Conservation (phyloP, 306 rosid genomes). For the Crotalaria pallida region DNA sequence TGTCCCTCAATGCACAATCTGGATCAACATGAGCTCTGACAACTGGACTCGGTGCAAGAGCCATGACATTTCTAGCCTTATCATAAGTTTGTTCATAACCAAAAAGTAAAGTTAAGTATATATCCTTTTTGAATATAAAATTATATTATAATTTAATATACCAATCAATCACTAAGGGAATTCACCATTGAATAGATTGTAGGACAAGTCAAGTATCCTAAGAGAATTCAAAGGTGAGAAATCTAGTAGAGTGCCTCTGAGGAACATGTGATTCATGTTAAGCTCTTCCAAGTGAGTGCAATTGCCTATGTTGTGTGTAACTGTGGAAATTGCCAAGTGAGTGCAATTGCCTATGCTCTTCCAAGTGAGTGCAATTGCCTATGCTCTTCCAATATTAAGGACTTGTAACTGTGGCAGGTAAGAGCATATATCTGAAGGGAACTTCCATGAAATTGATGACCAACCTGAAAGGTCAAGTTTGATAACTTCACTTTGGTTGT, state of each 20-base stretch:
- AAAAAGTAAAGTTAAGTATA: conserved; percentile 1
- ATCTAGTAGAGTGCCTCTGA: conserved; percentile 53
- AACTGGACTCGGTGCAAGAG: conserved; percentile 94
- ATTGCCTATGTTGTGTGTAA: conserved; percentile 35
- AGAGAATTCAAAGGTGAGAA: conserved; percentile 58
- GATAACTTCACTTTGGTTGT: conserved; percentile 41
- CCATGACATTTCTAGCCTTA: too few species aligned
- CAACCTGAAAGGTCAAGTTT: conserved; percentile 46
- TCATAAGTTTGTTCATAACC: conserved; percentile 67
- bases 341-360: too few species aligned
- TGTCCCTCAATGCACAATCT: conserved; percentile 88
- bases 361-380: too few species aligned
- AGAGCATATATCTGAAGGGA: conserved; percentile 56
- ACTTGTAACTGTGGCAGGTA: conserved; percentile 61
- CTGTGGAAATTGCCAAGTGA: too few species aligned
- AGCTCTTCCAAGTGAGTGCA: too few species aligned
- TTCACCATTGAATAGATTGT: conserved; percentile 53
- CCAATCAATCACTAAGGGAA: conserved; percentile 62
- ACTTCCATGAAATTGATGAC: conserved; percentile 56
- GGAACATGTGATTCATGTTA: too few species aligned
- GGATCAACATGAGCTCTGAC: conserved; percentile 93
- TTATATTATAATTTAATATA: background rate
- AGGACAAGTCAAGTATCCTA: conserved; percentile 61
- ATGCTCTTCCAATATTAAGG: conserved; percentile 53
- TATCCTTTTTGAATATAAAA: background rate